Percentiles rank a stretch among this genome's conserved stretches.
Conservation (phyloP, 1,284 basidiomycete species). For the Veloboletus limbatus region DNA sequence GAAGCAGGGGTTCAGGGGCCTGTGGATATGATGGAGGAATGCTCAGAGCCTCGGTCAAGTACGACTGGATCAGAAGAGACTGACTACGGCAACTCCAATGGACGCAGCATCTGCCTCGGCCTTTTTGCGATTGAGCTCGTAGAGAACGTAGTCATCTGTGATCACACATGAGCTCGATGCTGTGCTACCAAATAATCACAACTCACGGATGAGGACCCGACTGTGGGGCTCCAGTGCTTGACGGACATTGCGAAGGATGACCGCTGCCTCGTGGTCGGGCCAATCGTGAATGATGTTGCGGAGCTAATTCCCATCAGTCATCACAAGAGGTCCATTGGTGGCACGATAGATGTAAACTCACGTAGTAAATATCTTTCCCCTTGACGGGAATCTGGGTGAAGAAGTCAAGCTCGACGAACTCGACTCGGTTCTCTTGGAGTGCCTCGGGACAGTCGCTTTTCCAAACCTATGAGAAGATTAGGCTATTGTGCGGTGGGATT, state of each 20-base stretch:
- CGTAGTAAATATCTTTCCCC: slow-evolving; percentile 34
- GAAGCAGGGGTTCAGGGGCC: slow-evolving; percentile 36
- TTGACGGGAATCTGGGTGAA: slow-evolving; percentile 28
- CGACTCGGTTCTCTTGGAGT: slow-evolving; percentile 24
- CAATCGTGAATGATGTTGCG: slow-evolving; percentile 34
- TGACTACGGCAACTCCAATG: slow-evolving; percentile 16
- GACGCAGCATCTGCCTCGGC: slow-evolving; percentile 12
- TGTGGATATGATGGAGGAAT: slow-evolving; percentile 5
- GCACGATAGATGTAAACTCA: slow-evolving; percentile 12
- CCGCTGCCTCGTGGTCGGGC: slow-evolving; percentile 26
- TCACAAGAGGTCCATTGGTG: not conserved
- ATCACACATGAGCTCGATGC: not conserved
- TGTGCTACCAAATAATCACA: not conserved
- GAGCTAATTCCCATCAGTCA: slow-evolving; percentile 14
- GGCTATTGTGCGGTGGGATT: no score
- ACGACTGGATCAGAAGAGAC: not conserved
- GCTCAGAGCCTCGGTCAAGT: no score
- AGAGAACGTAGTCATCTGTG: slow-evolving; percentile 29
- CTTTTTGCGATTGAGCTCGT: slow-evolving; percentile 17
- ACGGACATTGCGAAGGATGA: slow-evolving; percentile 30
- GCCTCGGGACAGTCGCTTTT: slow-evolving; percentile 23
- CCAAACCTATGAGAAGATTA: slow-evolving; percentile 28
- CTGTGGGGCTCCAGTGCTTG: slow-evolving; percentile 28
- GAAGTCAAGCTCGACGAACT: slow-evolving; percentile 32
- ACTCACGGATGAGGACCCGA: slow-evolving; percentile 31